These are phyloP conservation scores for Daedalea quercina DNA, from an alignment of 768 basidiomycete genomes.

Conservation along the genomic window DNA sequence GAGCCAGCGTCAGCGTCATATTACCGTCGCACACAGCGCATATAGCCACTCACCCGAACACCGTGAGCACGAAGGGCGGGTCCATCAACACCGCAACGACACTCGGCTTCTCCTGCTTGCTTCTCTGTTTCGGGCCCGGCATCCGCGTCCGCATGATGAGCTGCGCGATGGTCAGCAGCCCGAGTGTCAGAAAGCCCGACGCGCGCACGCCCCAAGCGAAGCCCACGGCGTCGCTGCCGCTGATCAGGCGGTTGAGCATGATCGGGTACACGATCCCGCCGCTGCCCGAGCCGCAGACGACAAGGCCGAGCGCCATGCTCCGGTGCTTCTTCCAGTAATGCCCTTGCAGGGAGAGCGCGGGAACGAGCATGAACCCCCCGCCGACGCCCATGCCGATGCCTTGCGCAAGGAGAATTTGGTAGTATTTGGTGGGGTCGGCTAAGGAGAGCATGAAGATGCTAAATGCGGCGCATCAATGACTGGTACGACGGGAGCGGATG, in stretches of 20 bases:
- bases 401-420: constrained; percentile 45
- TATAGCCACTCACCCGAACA: constrained; percentile 5
- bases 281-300: constrained; percentile 19
- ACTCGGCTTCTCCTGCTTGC: background rate
- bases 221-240: constrained; percentile 22
- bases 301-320: constrained; percentile 29
- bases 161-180: constrained; percentile 11
- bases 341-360: constrained; percentile 36
- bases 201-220: constrained; percentile 37
- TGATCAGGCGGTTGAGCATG: constrained; percentile 25
- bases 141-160: constrained; percentile 12
- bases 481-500: background rate
- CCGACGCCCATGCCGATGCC: constrained; percentile 46
- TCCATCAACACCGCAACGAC: constrained; percentile 9
- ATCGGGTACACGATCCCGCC: constrained; percentile 30
- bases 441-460: constrained; percentile 42
- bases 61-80: constrained; percentile 7
- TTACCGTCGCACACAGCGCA: too few relatives aligned
- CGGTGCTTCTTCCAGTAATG: constrained; percentile 37
- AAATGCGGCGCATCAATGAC: too few relatives aligned
- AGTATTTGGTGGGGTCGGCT: constrained; percentile 32
- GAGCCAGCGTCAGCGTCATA: background rate
- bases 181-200: constrained; percentile 14
- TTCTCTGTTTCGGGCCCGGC: background rate
- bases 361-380: constrained; percentile 39